These are phyloP conservation scores for Mycena sanguinolenta DNA, from an alignment of 768 basidiomycete genomes.

Conservation along the genomic window DNA sequence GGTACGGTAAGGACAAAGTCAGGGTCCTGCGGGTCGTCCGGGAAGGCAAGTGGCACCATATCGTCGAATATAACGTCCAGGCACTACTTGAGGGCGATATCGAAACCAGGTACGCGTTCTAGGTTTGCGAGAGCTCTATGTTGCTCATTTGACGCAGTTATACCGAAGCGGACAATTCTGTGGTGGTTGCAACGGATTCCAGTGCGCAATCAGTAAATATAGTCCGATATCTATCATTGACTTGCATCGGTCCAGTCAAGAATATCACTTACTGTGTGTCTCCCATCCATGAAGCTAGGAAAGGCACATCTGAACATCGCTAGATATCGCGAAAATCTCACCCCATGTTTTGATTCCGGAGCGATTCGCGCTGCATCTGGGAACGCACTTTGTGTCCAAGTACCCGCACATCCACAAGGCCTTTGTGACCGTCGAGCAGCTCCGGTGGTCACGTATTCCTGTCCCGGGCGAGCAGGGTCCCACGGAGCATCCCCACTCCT, in stretches of 20 bases:
- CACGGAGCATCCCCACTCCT: conserved; percentile 79
- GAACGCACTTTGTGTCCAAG: conserved; percentile 82
- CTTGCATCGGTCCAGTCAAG: conserved; percentile 60
- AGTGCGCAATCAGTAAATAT: conserved; percentile 59
- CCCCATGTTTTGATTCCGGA: conserved; percentile 89
- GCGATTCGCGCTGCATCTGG: conserved; percentile 90
- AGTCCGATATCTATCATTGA: neutral
- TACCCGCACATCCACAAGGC: conserved; percentile 83
- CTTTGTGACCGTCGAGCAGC: conserved; percentile 79
- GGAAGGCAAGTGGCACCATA: conserved; percentile 71
- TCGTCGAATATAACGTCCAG: conserved; percentile 89
- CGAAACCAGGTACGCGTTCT: conserved; percentile 66
- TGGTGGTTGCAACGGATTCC: conserved; percentile 93
- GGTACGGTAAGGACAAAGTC: conserved; percentile 92
- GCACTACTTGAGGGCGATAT: conserved; percentile 88
- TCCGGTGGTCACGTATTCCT: conserved; percentile 87
- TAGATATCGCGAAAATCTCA: conserved; percentile 59
- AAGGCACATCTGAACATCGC: neutral
- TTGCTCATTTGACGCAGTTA: conserved; percentile 64
- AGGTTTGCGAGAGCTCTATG: neutral
- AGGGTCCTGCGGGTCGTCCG: conserved; percentile 89
- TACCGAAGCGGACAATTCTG: conserved; percentile 89
- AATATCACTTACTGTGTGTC: conserved; percentile 74
- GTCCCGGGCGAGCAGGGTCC: conserved; percentile 57
- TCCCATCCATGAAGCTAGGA: no score